Conservation (phyloP, 257 asterid species). For the Solanum habrochaites region DNA sequence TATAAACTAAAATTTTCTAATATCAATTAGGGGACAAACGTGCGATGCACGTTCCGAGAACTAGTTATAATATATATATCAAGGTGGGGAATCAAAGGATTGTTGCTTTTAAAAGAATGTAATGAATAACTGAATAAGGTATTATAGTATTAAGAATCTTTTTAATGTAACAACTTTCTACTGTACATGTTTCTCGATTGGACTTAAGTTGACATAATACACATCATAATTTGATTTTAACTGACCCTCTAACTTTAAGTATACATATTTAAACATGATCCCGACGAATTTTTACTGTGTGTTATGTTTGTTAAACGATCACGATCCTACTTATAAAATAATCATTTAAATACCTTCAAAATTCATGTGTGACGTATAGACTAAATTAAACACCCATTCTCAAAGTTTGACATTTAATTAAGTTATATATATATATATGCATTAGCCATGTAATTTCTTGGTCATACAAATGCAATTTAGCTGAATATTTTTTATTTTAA, state of each 20-base stretch:
- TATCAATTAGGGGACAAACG: too few relatives aligned
- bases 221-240: rapidly evolving
- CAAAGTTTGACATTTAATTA: background rate
- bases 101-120: background rate
- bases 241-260: background rate
- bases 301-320: background rate
- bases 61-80: background rate
- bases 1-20: too few relatives aligned
- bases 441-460: background rate
- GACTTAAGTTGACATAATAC: background rate
- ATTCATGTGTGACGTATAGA: background rate
- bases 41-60: too few relatives aligned
- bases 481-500: background rate
- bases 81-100: background rate
- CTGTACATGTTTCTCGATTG: background rate
- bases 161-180: background rate
- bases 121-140: background rate
- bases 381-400: too few relatives aligned
- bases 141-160: background rate
- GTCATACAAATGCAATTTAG: background rate
- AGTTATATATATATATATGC: background rate
- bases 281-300: rapidly evolving
- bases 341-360: too few relatives aligned
- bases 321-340: background rate
- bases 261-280: too few relatives aligned